phyloP scores from a whole-genome alignment of 2,329 filamentous ascomycete species.

The Scedosporium boydii region DNA sequence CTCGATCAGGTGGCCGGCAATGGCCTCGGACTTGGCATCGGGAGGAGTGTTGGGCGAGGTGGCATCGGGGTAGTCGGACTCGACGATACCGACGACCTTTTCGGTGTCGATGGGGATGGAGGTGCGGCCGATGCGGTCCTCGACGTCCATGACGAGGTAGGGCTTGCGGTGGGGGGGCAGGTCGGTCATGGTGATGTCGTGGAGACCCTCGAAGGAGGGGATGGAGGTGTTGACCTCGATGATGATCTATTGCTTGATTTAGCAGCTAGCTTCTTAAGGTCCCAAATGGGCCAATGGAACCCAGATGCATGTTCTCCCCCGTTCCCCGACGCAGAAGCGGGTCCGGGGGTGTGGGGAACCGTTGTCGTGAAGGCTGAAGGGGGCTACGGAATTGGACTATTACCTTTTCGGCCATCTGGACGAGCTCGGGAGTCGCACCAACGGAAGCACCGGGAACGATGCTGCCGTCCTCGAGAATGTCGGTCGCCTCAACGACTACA shows the following conservation, averaged over 20 bases:
- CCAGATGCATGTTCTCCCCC: background rate
- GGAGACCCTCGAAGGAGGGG: slow-evolving; percentile 76
- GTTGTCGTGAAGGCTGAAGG: no score
- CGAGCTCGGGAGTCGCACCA: slow-evolving; percentile 73
- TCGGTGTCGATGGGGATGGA: slow-evolving; percentile 79
- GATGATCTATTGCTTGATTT: slow-evolving; percentile 46
- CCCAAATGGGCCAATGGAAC: no score
- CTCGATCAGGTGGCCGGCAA: slow-evolving; percentile 74
- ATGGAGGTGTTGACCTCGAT: slow-evolving; percentile 86
- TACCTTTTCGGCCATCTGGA: slow-evolving; percentile 84
- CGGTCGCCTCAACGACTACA: slow-evolving; percentile 74
- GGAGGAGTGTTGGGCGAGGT: slow-evolving; percentile 66
- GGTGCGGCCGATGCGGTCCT: slow-evolving; percentile 76
- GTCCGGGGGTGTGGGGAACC: no score
- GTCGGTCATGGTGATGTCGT: slow-evolving; percentile 87
- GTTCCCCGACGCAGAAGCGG: no score
- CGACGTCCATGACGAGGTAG: slow-evolving; percentile 74
- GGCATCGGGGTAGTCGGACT: slow-evolving; percentile 73
- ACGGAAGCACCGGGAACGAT: slow-evolving; percentile 82
- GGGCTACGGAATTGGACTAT: background rate
- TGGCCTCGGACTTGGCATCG: slow-evolving; percentile 62
- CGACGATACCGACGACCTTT: slow-evolving; percentile 74
- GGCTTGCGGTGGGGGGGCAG: slow-evolving; percentile 73
- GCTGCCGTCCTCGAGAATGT: slow-evolving; percentile 80
- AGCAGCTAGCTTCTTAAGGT: background rate